A percentile compares a stretch with the other conserved stretches of the same genome.
phyloP scores from a whole-genome alignment of 805 yeast genomes.

The Candida yuanshanica region DNA sequence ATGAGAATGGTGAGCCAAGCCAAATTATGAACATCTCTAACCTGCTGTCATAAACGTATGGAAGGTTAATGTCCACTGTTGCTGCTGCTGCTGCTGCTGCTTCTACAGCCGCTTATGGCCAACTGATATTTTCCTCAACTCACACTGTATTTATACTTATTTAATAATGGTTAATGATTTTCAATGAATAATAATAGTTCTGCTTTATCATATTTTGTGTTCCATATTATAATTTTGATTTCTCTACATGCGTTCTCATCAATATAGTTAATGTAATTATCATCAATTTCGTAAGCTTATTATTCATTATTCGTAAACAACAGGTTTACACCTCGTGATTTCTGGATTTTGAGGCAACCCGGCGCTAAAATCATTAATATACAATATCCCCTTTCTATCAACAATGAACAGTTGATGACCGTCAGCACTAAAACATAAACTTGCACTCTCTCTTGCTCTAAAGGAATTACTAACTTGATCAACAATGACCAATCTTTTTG shows the following conservation, averaged over 20 bases:
- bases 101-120: no score
- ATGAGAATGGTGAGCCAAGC: slow-evolving; percentile 4
- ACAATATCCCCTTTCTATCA: slow-evolving; percentile 76
- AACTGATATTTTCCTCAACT: no score
- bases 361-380: slow-evolving; percentile 82
- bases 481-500: slow-evolving; percentile 44
- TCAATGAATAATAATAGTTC: no score
- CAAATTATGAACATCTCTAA: slow-evolving; percentile 13
- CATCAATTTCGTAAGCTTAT: neutral
- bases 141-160: no score
- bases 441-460: slow-evolving; percentile 70
- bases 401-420: slow-evolving; percentile 74
- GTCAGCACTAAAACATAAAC: slow-evolving; percentile 66
- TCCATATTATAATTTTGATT: neutral
- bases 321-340: slow-evolving; percentile 8
- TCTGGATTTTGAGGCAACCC: slow-evolving; percentile 48
- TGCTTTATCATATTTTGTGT: no score
- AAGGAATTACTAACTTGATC: slow-evolving; percentile 78
- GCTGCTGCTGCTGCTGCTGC: no score
- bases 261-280: neutral
- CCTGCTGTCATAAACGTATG: slow-evolving; percentile 4
- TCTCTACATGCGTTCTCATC: no score
- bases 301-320: neutral
- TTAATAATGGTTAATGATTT: no score
- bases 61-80: neutral